Percentiles rank a stretch among this genome's conserved stretches.
Evolutionary conservation across 129 eudicot genomes (phyloP).

Genomic region (Erigeron canadensis): DNA sequence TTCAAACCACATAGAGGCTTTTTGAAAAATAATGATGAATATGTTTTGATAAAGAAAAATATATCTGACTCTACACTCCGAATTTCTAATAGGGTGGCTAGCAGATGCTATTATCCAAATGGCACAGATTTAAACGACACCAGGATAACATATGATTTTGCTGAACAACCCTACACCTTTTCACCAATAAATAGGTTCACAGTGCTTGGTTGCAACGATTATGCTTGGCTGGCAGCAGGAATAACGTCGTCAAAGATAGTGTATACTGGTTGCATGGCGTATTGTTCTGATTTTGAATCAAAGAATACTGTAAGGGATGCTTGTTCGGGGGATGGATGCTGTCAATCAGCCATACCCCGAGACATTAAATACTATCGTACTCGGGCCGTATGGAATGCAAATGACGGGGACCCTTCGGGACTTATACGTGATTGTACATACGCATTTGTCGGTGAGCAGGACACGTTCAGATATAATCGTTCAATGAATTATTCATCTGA

Average conservation of each 20-base stretch:
- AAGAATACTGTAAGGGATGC: neutral
- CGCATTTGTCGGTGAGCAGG: slow-evolving; percentile 33
- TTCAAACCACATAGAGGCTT: neutral
- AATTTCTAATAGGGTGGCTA: neutral
- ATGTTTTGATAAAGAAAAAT: neutral
- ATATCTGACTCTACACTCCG: neutral
- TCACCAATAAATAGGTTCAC: neutral
- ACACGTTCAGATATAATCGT: neutral
- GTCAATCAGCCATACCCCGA: neutral
- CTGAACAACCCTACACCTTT: neutral
- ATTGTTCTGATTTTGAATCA: neutral
- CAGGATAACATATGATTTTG: neutral
- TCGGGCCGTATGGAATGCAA: neutral
- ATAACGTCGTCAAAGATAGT: neutral
- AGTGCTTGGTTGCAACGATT: neutral
- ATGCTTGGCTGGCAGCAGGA: neutral
- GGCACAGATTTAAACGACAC: neutral
- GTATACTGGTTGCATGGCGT: neutral
- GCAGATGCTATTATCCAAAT: neutral
- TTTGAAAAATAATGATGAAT: neutral
- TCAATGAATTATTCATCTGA: slow-evolving; percentile 5
- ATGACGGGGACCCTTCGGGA: neutral
- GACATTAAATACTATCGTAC: neutral
- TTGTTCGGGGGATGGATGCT: neutral
- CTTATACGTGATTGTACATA: slow-evolving; percentile 30